A percentile compares a stretch with the other conserved stretches of the same genome.
These are phyloP conservation scores for Pichia kluyveri DNA, from an alignment of 805 yeast genomes.

Conservation along the genomic window DNA sequence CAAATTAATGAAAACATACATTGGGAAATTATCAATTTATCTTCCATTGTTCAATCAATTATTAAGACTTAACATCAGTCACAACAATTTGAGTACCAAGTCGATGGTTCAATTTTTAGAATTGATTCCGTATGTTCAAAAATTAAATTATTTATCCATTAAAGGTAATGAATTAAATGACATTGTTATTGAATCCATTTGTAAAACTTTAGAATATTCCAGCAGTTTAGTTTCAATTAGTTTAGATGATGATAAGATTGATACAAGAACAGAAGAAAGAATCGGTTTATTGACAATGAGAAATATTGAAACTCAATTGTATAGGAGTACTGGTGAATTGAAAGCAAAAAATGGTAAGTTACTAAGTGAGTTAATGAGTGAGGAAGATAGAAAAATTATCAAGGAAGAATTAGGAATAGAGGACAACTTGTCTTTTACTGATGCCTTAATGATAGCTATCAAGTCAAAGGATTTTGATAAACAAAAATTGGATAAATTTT, in stretches of 20 bases:
- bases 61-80: conserved; percentile 62
- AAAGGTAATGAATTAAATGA: conserved; percentile 54
- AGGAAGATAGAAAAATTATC: conserved; percentile 7
- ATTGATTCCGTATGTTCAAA: conserved; percentile 58
- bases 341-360: conserved; percentile 2
- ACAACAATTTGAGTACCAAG: conserved; percentile 48
- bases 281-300: conserved; percentile 75
- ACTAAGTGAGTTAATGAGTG: conserved; percentile 8
- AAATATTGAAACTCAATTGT: conserved; percentile 58
- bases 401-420: conserved; percentile 7
- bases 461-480: conserved; percentile 11
- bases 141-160: conserved; percentile 60
- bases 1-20: conserved; percentile 53
- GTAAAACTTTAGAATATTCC: conserved; percentile 60
- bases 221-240: conserved; percentile 59
- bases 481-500: conserved; percentile 16
- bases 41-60: conserved; percentile 62
- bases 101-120: conserved; percentile 55
- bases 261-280: conserved; percentile 55
- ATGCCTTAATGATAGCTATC: conserved; percentile 15
- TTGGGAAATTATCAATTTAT: conserved; percentile 48
- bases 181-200: conserved; percentile 54
- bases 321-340: conserved; percentile 4
- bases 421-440: conserved; percentile 13
- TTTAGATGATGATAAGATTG: conserved; percentile 52